Percentiles rank a stretch among this genome's conserved stretches.
phyloP scores from a whole-genome alignment of 2,329 filamentous ascomycete species.

The Aureobasidium sp. region DNA sequence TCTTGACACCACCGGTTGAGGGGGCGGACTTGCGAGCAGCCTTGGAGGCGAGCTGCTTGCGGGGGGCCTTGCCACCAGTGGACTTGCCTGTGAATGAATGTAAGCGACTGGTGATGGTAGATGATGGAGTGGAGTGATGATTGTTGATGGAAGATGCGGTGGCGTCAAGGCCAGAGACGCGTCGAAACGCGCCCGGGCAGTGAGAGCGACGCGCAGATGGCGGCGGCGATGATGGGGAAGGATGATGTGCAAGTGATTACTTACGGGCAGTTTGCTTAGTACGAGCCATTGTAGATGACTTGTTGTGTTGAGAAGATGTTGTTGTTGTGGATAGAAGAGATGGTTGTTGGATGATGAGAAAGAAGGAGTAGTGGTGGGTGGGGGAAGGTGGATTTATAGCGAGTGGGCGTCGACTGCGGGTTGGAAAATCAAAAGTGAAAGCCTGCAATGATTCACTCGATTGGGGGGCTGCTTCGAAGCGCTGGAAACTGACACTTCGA shows the following conservation, averaged over 20 bases:
- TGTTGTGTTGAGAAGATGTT: conserved; percentile 25
- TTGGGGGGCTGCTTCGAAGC: neutral
- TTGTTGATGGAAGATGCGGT: conserved; percentile 1
- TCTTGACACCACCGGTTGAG: conserved; percentile 70
- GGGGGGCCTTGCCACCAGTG: conserved; percentile 65
- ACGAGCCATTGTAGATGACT: conserved; percentile 41
- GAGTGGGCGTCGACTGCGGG: conserved; percentile 13
- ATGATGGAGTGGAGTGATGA: conserved; percentile 17
- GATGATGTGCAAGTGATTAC: conserved; percentile 26
- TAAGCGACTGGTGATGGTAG: conserved; percentile 16
- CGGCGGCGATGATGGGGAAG: conserved; percentile 19
- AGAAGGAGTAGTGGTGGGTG: conserved; percentile 21
- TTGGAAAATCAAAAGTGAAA: conserved; percentile 17
- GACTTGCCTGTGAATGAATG: conserved; percentile 55
- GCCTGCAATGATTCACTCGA: neutral
- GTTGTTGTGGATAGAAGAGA: conserved; percentile 23
- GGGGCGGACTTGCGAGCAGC: conserved; percentile 97
- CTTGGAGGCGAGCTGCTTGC: conserved; percentile 99
- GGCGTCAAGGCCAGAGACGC: conserved; percentile 17
- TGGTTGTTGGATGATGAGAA: conserved; percentile 18
- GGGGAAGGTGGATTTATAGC: conserved; percentile 20
- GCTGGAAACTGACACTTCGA: conserved; percentile 14
- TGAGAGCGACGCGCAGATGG: neutral
- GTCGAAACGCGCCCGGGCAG: conserved; percentile 15
- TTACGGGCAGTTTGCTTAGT: conserved; percentile 52